Evolutionary conservation across 2,329 filamentous ascomycete genomes (phyloP).

Genomic region (Fusarium citri): DNA sequence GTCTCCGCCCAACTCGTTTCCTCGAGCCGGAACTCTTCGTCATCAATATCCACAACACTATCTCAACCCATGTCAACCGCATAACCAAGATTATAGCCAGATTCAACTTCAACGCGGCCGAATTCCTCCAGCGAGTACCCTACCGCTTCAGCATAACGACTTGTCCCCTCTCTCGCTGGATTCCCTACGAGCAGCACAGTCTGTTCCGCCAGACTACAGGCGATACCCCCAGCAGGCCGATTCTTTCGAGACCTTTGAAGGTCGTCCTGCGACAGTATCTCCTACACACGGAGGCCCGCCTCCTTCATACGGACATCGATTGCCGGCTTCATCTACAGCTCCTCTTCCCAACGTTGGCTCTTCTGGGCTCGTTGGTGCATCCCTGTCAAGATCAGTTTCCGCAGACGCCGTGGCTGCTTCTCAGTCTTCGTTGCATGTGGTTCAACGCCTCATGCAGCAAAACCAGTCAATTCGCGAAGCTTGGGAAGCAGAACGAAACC

Average conservation of each 20-base stretch:
- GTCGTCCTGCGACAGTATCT: conserved; percentile 31
- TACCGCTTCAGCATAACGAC: conserved; percentile 32
- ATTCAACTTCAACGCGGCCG: conserved; percentile 33
- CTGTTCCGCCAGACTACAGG: conserved; percentile 25
- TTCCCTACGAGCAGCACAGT: conserved; percentile 42
- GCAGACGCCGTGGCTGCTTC: conserved; percentile 49
- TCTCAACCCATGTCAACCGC: conserved; percentile 30
- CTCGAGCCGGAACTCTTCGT: conserved; percentile 36
- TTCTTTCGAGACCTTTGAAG: conserved; percentile 23
- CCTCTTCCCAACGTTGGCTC: conserved; percentile 39
- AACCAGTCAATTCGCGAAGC: conserved; percentile 59
- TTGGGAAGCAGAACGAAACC: conserved; percentile 65
- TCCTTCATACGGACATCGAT: conserved; percentile 20
- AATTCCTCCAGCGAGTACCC: conserved; percentile 43
- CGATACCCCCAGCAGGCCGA: conserved; percentile 33
- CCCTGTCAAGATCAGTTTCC: conserved; percentile 47
- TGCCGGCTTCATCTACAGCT: conserved; percentile 40
- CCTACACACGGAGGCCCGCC: conserved; percentile 34
- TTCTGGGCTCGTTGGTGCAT: conserved; percentile 37
- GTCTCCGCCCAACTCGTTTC: conserved; percentile 37
- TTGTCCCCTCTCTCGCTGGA: conserved; percentile 42
- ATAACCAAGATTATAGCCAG: conserved; percentile 33
- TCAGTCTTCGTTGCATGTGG: conserved; percentile 51
- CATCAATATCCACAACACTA: conserved; percentile 42
- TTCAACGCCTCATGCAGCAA: conserved; percentile 57